Evolutionary conservation across 2,329 filamentous ascomycete genomes (phyloP), one percentile per base, ranked within the genome.

Genomic region (Volutella citrinella): DNA sequence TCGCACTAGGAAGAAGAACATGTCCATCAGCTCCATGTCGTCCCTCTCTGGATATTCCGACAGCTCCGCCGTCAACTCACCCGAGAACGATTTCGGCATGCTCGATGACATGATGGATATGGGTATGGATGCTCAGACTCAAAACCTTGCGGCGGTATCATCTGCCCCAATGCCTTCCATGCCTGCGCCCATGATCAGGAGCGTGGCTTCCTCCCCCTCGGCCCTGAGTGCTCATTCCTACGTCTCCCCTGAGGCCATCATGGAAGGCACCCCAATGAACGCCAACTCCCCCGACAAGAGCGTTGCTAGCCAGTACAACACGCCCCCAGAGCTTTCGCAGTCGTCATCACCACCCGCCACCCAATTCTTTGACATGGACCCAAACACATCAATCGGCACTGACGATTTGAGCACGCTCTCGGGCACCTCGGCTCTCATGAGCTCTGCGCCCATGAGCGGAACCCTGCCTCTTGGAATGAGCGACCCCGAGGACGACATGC

Each of bases 291-390:
- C 75, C 2, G 61, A 69, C 21, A 76, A 72, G 59, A 75, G 70
- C 51, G 55, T 59, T 5, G 55, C 58, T 13, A 75, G 74, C 56
- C 68, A 71, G 36, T 75, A 70, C 56, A 75, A 72, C 56, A 76
- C 76, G 5, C 74, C 76, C 5, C 77, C 77, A 2, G 76, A 74
- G 41, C 69, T 81, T 19, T 79, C 76, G n/a, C 70, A 76, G 40
- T 76, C 76, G 15, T 75, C 74, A 11, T 80, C 77, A 16, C 76
- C 76, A 5, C 72, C 71, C 18, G 60, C 68, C 6, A 50, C 54
- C n/a, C 65, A 60, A 27, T 72, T 66, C 54, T 76, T 72, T 46
- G 64, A 72, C 25, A 54, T 66, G 37, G 68, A 72, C 25, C 57
- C 64, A 24, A 63, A 60, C 50, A 55, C 57, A 3, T 52, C 58